Evolutionary conservation across 1,284 basidiomycete genomes (phyloP).

Genomic region (Amylostereum chailletii): DNA sequence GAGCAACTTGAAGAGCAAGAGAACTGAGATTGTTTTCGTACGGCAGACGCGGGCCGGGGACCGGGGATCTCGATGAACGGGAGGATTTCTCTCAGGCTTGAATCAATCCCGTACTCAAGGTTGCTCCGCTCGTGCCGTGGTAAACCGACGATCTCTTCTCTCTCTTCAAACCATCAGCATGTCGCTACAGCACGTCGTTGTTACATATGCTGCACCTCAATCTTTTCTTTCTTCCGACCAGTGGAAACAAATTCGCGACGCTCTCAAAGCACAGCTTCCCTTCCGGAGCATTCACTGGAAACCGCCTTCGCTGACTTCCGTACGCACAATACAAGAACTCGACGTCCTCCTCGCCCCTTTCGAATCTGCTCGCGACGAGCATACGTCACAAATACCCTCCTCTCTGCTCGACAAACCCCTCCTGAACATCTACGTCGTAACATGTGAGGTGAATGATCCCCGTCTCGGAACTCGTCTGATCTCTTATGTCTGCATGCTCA

Average conservation of each 20-base stretch:
- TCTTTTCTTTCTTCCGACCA: constrained; percentile 56
- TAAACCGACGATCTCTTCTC: no score
- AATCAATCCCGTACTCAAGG: no score
- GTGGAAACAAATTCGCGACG: constrained; percentile 63
- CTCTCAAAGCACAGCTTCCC: constrained; percentile 69
- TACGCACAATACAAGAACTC: constrained; percentile 85
- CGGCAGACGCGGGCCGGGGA: no score
- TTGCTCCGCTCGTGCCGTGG: no score
- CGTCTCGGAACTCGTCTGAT: constrained; percentile 7
- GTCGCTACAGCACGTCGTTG: constrained; percentile 36
- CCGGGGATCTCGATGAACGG: no score
- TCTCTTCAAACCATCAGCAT: constrained; percentile 10
- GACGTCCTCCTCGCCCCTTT: constrained; percentile 66
- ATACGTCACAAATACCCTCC: constrained; percentile 67
- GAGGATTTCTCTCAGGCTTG: no score
- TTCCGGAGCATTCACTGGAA: constrained; percentile 91
- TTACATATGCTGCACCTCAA: constrained; percentile 60
- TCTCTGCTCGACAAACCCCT: constrained; percentile 81
- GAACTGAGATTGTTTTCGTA: no score
- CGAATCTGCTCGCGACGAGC: constrained; percentile 64
- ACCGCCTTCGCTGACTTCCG: constrained; percentile 52
- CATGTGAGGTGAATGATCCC: constrained; percentile 68
- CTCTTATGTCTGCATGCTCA: constrained; percentile 22
- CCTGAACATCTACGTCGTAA: constrained; percentile 78
- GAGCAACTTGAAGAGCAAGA: no score